Conservation (phyloP, 202 grass and related monocot species). For the Digitaria exilis region DNA sequence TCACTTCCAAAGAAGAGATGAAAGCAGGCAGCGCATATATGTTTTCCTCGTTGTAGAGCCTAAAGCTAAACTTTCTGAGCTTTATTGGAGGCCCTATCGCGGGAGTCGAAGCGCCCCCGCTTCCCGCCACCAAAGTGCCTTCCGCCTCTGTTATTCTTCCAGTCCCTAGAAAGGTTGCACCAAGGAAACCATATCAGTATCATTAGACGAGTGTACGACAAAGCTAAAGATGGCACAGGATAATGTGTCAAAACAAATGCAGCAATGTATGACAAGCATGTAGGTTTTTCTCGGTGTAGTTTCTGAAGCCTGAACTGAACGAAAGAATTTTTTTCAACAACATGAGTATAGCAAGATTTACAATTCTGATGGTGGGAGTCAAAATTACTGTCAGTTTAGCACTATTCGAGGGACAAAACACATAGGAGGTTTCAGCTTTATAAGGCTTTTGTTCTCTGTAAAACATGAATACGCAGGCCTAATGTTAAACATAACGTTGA, state of each 20-base stretch:
- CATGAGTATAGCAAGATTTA: not conserved
- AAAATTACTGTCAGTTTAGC: not conserved
- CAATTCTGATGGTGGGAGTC: not conserved
- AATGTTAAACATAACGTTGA: not conserved
- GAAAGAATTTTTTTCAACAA: too few relatives aligned
- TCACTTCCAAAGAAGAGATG: not conserved
- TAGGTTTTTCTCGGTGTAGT: not conserved
- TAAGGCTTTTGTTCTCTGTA: not conserved
- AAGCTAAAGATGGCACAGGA: not conserved
- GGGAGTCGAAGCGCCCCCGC: constrained; percentile 46
- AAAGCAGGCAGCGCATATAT: not conserved
- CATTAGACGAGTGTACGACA: not conserved
- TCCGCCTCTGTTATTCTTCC: constrained; percentile 52
- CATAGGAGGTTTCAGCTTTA: not conserved
- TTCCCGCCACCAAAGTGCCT: constrained; percentile 57
- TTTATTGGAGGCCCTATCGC: constrained; percentile 51
- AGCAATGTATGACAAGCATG: not conserved
- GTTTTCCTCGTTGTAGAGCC: not conserved
- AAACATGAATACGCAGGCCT: not conserved
- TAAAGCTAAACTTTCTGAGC: too few relatives aligned
- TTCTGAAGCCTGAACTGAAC: not conserved
- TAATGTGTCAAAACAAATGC: not conserved
- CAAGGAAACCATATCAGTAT: constrained; percentile 9
- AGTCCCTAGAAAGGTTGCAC: constrained; percentile 37
- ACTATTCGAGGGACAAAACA: not conserved